Conservation (phyloP, 208 protist genomes). For the Wallacemonas sp. region DNA sequence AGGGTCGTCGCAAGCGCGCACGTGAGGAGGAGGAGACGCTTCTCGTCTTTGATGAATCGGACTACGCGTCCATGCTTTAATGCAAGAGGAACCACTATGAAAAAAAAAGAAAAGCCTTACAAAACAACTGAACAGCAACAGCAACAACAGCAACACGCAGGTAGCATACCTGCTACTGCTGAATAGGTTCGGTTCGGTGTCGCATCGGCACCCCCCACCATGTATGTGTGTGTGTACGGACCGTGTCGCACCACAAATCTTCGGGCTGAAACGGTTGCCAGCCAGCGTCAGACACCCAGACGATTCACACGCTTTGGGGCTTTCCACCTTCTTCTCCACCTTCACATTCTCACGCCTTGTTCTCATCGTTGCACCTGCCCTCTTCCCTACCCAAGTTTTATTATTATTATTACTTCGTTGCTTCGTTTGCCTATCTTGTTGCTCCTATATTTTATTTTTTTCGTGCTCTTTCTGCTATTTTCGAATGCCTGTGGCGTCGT, state of each 20-base stretch:
- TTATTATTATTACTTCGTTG: no score
- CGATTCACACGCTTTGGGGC: no score
- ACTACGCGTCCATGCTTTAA: slow-evolving; percentile 49
- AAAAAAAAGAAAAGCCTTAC: not conserved
- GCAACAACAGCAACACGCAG: not conserved
- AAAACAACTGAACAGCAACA: slow-evolving; percentile 5
- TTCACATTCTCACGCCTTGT: no score
- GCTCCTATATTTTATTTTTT: not conserved
- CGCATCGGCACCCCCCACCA: no score
- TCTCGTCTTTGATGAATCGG: slow-evolving; percentile 58
- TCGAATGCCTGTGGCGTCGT: not conserved
- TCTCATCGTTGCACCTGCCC: no score
- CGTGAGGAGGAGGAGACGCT: slow-evolving; percentile 50
- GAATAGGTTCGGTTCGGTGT: not conserved
- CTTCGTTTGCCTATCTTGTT: not conserved
- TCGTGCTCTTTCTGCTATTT: not conserved
- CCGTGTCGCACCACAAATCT: no score
- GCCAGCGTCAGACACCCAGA: no score
- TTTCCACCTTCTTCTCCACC: no score
- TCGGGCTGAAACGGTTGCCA: no score
- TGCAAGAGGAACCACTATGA: not conserved
- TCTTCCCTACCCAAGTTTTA: no score
- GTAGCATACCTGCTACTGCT: not conserved
- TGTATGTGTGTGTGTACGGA: no score
- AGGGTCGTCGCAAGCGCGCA: slow-evolving; percentile 12